Evolutionary conservation across 78 protist species (phyloP).

Genomic region (Dictyostelium discoideum): DNA sequence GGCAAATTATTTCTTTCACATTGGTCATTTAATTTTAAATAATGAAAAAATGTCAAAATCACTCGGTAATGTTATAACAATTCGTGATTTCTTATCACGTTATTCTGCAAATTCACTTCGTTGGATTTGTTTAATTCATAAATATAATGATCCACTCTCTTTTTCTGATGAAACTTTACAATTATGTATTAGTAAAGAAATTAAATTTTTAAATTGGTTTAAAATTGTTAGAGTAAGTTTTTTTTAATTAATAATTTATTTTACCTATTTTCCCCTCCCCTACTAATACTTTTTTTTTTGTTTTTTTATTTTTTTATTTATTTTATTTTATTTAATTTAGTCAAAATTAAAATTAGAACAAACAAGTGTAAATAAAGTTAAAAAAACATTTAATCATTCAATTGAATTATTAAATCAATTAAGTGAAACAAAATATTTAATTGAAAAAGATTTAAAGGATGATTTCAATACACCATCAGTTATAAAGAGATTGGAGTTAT

Average conservation of each 20-base stretch:
- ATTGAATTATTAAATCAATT: constrained; percentile 18
- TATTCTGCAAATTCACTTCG: neutral
- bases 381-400: neutral
- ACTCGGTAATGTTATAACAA: constrained; percentile 97
- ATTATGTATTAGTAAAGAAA: neutral
- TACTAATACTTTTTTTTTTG: neutral
- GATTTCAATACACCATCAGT: constrained; percentile 77
- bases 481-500: neutral
- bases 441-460: constrained; percentile 18
- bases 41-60: constrained; percentile 98
- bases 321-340: neutral
- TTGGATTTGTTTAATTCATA: constrained; percentile 6
- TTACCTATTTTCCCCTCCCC: too few relatives aligned
- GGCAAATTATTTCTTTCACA: constrained; percentile 97
- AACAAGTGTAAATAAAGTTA: neutral
- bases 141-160: constrained; percentile 3
- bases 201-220: constrained; percentile 9
- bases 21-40: constrained; percentile 94
- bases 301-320: too few relatives aligned
- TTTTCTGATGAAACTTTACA: neutral
- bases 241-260: neutral
- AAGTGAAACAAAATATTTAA: neutral
- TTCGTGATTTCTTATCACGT: constrained; percentile 77
- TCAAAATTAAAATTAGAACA: neutral
- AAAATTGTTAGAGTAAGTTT: neutral